Evolutionary conservation across 371 early-diverging fungal species (phyloP), one percentile per base, ranked within the genome.

Genomic region (Circinella minor): DNA sequence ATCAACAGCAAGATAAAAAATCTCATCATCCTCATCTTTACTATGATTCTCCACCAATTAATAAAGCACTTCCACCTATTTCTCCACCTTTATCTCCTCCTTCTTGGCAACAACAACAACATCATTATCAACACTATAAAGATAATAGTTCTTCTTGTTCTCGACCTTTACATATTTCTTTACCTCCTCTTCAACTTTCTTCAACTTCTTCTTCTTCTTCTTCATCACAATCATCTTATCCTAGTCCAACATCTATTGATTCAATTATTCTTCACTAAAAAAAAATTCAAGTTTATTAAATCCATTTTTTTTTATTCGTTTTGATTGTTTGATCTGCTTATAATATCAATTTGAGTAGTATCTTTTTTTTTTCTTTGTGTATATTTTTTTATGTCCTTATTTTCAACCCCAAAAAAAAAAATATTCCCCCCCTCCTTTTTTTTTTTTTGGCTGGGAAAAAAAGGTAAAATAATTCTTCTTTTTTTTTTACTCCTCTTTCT

Each of bases 81-180:
- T 67, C 92, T 88, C 76, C 77, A 72, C 76, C 77, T 47, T 70
- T 55, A 51, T 77, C 74, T 34, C 77, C 76, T 64, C 69, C 71
- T 54, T 61, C 38, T 38, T 61, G 62, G 62, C 62, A 38, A 5
- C 62, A 17, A 18, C 38, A 61, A 34, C 65, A 68, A 61, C 34
- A 55, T 61, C 69, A 46, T 63, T 60, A 61, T 7, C 60, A 59
- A 34, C 60, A 51, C 1, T 51, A 51, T 51, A 5, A 8, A 5
- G 8, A 51, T 1, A 15, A 51, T 51, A 5, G 1, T 3, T 0
- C 5, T 4, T 13, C 57, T 57, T 57, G 27, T 57, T 34, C 57
- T 57, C 57, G 57, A 4, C 57, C 57, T n/a, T 48, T 36, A 37
- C 55, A 46, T 62, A 65, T 27, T 37, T 43, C 68, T 47, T 63